These are phyloP conservation scores for Speleostelium caveatum DNA, from an alignment of 78 protist species.

Conservation along the genomic window DNA sequence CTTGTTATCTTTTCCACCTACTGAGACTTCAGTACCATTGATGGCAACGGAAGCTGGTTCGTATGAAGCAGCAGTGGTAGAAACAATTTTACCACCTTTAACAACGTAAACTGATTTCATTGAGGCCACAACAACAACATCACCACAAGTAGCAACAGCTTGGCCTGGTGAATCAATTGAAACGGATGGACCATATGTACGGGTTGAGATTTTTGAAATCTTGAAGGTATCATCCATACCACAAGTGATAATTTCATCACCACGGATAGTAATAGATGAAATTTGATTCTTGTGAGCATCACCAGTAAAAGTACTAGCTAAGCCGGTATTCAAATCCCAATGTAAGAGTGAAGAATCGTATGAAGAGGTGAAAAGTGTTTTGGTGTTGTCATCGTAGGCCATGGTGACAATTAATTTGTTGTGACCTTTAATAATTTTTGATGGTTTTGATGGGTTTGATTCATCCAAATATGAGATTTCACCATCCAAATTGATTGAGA, in stretches of 20 bases:
- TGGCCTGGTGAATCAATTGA: constrained; percentile 67
- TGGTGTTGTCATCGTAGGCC: constrained; percentile 48
- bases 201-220: constrained; percentile 36
- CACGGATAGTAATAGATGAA: constrained; percentile 36
- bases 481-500: constrained; percentile 87
- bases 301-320: constrained; percentile 48
- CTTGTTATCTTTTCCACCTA: constrained; percentile 82
- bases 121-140: constrained; percentile 69
- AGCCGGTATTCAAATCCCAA: constrained; percentile 79
- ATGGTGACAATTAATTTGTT: constrained; percentile 84
- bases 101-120: constrained; percentile 69
- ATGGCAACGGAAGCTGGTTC: constrained; percentile 71
- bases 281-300: constrained; percentile 83
- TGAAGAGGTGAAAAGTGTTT: constrained; percentile 74
- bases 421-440: constrained; percentile 87
- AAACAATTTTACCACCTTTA: constrained; percentile 72
- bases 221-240: constrained; percentile 82
- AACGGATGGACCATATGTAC: constrained; percentile 47
- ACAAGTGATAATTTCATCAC: constrained; percentile 68
- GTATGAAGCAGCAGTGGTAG: constrained; percentile 38
- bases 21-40: constrained; percentile 75
- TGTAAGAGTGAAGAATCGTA: constrained; percentile 59
- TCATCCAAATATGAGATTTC: constrained; percentile 77
- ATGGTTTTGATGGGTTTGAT: constrained; percentile 68
- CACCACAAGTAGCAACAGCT: constrained; percentile 48